Evolutionary conservation across 768 basidiomycete genomes (phyloP).

Genomic region (Daedaleopsis sinensis): DNA sequence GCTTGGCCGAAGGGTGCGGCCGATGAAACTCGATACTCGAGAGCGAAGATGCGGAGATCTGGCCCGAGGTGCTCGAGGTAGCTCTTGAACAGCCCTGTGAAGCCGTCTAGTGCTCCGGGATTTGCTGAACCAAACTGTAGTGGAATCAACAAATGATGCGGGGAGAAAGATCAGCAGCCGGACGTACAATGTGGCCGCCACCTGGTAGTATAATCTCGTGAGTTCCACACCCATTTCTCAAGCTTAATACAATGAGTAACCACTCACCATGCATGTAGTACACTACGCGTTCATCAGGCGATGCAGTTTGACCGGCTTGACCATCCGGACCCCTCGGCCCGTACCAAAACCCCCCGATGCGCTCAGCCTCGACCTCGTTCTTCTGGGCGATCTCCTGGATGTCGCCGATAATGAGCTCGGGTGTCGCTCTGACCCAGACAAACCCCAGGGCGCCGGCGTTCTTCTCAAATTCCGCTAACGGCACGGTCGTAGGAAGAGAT

Average conservation of each 20-base stretch:
- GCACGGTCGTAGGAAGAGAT: neutral
- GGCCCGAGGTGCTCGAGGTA: conserved; percentile 11
- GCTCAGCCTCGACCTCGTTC: conserved; percentile 31
- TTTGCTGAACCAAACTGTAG: conserved; percentile 5
- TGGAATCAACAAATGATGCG: no score
- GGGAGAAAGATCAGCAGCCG: no score
- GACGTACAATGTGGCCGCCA: no score
- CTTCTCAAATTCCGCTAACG: neutral
- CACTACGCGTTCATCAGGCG: conserved; percentile 37
- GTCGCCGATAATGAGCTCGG: conserved; percentile 38
- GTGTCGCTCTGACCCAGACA: conserved; percentile 38
- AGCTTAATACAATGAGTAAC: neutral
- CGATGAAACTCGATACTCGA: conserved; percentile 54
- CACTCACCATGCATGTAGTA: conserved; percentile 34
- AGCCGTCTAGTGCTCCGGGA: neutral
- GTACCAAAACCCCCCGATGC: conserved; percentile 42
- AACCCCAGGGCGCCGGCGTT: neutral
- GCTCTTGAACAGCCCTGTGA: conserved; percentile 13
- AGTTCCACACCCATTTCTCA: no score
- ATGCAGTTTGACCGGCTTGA: conserved; percentile 26
- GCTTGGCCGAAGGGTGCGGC: conserved; percentile 26
- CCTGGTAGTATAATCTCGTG: no score
- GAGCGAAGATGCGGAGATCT: conserved; percentile 35
- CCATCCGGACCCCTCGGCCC: conserved; percentile 22
- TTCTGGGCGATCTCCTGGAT: conserved; percentile 31